Base-by-base conservation (phyloP, 2,329 filamentous ascomycete genomes). In the Penicillium sp. region DNA sequence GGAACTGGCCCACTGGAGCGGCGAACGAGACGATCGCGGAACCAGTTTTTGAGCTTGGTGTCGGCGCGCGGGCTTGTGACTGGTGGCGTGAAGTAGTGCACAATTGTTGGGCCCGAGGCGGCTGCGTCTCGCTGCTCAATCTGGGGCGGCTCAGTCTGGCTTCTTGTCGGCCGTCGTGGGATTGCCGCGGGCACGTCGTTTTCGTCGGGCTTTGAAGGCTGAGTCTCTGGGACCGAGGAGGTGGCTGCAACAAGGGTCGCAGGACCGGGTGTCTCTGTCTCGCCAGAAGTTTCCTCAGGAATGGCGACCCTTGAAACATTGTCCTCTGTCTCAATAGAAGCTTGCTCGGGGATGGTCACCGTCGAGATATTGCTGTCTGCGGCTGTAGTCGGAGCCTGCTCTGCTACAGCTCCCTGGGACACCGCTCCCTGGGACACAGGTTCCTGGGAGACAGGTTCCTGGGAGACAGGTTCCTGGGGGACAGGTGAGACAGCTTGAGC, bases 21-120 rank as follows among this genome's bases (percentile, higher is more conserved):
- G 56, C 66, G 69, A 13, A 66, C 58, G 8, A 72, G 50, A 52
- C 65, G 62, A 39, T 66, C 66, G 26, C 65, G 69, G 61, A 75
- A 70, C 72, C 72, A 75, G 14, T 61, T 66, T 42, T 66, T 74
- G 24, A 75, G 50, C 50, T 69, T 73, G 3, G 72, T 72, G 37
- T 72, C 71, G 11, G 66, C 60, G 40, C 64, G 65, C 5, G 66
- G 66, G 18, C 67, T 67, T 31, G 57, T 58, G 40, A 65, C 53
- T 3, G 64, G 61, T 13, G 63, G 61, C 11, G 44, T 56, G 16
- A 61, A 57, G 13, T 32, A 50, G 29, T 61, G 63, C 50, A 61
- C 58, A 6, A 50, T 26, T 9, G 45, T 18, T 14, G 53, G 42
- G 8, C 29, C 58, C n/a, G 49, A 42, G 4, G 50, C 53, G 1